Evolutionary conservation across 139 green algal genomes (phyloP).

Genomic region (Chlorella sp.): DNA sequence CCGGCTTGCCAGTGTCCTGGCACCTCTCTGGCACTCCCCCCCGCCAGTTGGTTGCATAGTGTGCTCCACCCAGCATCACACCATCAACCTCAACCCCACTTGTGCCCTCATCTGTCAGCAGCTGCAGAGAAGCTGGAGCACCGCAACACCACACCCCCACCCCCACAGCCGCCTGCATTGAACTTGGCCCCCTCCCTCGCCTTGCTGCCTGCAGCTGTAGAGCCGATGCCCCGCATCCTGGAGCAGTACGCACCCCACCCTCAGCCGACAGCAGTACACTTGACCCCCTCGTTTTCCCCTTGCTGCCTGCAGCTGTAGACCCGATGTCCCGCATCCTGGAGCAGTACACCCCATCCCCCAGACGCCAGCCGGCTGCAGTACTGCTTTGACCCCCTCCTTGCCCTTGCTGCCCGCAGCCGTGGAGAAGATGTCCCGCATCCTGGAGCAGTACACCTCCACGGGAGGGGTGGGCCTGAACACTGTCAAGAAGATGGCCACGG

Average conservation of each 20-base stretch:
- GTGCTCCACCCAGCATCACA: no score
- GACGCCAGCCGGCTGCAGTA: neutral
- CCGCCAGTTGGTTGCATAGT: no score
- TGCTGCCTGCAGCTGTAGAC: conserved; percentile 42
- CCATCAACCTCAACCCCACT: neutral
- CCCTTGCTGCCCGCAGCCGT: conserved; percentile 41
- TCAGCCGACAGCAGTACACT: neutral
- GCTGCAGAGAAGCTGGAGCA: conserved; percentile 66
- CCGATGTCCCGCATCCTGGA: conserved; percentile 67
- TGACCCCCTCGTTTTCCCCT: neutral
- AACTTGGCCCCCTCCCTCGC: neutral
- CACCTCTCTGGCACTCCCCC: no score
- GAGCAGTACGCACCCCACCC: conserved; percentile 43
- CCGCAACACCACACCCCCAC: conserved; percentile 49
- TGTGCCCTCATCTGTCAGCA: conserved; percentile 5
- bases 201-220: conserved; percentile 42
- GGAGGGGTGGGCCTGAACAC: conserved; percentile 34
- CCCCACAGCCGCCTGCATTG: neutral
- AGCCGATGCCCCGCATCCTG: conserved; percentile 65
- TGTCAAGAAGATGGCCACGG: conserved; percentile 31
- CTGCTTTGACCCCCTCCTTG: neutral
- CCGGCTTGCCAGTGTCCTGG: no score
- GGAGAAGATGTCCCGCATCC: conserved; percentile 64
- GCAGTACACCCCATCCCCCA: conserved; percentile 40
- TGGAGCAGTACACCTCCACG: conserved; percentile 50